phyloP scores from a whole-genome alignment of 2,329 filamentous ascomycete genomes.

The Ophiostoma australiae region DNA sequence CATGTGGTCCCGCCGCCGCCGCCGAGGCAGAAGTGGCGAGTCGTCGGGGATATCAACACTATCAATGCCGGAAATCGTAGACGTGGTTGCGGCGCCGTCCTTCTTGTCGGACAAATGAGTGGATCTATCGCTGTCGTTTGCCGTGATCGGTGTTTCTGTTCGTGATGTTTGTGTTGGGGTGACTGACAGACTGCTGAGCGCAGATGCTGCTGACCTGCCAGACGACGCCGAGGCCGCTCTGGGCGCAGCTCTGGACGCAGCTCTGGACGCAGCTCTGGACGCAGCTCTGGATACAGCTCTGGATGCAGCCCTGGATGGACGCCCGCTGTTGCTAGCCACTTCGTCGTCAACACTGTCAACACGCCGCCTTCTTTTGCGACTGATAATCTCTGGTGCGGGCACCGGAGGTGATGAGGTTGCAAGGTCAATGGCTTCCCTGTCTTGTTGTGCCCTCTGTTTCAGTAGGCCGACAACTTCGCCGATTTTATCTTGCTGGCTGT shows the following conservation, averaged over 20 bases:
- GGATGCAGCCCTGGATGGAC: neutral
- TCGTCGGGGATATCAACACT: neutral
- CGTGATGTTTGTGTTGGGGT: conserved; percentile 34
- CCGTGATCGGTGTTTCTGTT: conserved; percentile 23
- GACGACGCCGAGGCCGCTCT: neutral
- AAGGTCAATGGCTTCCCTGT: neutral
- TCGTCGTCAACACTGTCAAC: neutral
- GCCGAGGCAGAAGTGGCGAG: conserved; percentile 7
- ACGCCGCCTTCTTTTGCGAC: neutral
- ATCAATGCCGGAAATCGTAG: neutral
- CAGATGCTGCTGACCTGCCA: conserved; percentile 33
- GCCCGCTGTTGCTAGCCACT: neutral
- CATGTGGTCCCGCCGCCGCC: conserved; percentile 8
- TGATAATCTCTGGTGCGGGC: neutral
- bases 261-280: neutral
- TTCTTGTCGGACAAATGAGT: conserved; percentile 12
- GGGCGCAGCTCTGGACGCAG: neutral
- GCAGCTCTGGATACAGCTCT: neutral
- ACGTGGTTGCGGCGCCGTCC: neutral
- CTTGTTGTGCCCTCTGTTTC: neutral
- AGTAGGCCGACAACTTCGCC: neutral
- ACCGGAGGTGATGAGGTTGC: conserved; percentile 19
- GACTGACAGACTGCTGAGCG: conserved; percentile 38
- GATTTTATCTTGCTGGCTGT: neutral
- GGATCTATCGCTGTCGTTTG: conserved; percentile 23